Conservation (phyloP, 768 basidiomycete genomes). For the Pulveroboletus sp. region DNA sequence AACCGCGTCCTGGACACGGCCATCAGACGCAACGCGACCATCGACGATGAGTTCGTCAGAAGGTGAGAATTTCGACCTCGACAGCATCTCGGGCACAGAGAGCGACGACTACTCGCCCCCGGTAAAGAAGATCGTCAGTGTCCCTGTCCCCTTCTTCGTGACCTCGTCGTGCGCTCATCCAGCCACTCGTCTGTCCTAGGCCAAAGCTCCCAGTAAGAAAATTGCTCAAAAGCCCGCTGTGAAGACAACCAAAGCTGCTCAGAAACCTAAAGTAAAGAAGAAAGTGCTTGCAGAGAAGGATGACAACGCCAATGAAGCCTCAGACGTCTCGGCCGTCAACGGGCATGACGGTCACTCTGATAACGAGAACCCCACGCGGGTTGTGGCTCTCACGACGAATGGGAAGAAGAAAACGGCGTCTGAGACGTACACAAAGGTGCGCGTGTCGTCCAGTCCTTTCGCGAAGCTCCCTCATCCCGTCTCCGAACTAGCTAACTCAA, state of each 20-base stretch:
- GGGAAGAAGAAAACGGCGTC: constrained; percentile 83
- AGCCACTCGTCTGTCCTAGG: constrained; percentile 20
- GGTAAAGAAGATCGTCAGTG: constrained; percentile 46
- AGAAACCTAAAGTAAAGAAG: constrained; percentile 65
- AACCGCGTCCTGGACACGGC: constrained; percentile 1
- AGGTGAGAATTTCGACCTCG: constrained; percentile 61
- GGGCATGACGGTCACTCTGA: constrained; percentile 35
- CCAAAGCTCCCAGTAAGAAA: constrained; percentile 38
- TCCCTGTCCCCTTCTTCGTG: background rate
- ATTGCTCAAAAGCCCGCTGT: constrained; percentile 40
- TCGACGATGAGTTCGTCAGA: constrained; percentile 68
- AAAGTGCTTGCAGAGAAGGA: constrained; percentile 63
- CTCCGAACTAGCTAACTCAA: constrained; percentile 69
- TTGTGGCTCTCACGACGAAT: constrained; percentile 26
- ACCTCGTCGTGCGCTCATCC: constrained; percentile 7
- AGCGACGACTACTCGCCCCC: constrained; percentile 65
- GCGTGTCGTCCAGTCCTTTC: constrained; percentile 9
- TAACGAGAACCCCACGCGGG: constrained; percentile 33
- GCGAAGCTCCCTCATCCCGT: background rate
- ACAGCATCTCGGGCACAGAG: constrained; percentile 53
- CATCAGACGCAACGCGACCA: constrained; percentile 10
- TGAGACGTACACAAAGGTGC: constrained; percentile 86
- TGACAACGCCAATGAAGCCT: constrained; percentile 50
- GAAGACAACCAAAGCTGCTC: constrained; percentile 36
- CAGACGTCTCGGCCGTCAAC: constrained; percentile 42